Conservation (phyloP, 225 moss, liverwort and hornwort species). For the Sphagnum contortum region DNA sequence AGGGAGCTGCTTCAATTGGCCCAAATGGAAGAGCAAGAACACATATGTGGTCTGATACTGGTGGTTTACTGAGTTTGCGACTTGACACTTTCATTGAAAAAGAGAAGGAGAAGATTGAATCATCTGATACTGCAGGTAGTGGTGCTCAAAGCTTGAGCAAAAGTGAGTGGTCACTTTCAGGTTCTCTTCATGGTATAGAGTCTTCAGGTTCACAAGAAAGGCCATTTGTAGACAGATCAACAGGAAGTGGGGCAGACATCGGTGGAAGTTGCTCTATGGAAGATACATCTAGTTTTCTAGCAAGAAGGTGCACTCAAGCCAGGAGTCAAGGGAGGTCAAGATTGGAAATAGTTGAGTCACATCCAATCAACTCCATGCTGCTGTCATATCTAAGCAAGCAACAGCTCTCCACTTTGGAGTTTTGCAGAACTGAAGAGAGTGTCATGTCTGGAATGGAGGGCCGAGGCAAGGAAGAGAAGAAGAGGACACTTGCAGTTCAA, state of each 20-base stretch:
- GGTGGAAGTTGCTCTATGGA: slow-evolving; percentile 6
- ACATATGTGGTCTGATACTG: slow-evolving; percentile 11
- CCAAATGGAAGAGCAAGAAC: background rate
- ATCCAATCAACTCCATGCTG: slow-evolving; percentile 7
- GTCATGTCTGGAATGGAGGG: background rate
- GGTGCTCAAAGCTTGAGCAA: background rate
- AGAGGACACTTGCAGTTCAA: no score
- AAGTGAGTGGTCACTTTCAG: slow-evolving; percentile 1
- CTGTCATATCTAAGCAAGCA: slow-evolving; percentile 2
- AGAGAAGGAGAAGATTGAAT: slow-evolving; percentile 16
- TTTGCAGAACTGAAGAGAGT: background rate
- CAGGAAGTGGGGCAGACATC: background rate
- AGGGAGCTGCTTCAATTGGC: background rate
- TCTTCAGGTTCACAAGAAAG: slow-evolving; percentile 1
- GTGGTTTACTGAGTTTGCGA: slow-evolving; percentile 10
- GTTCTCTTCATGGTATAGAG: background rate
- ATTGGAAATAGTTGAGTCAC: slow-evolving; percentile 1
- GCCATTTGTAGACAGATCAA: slow-evolving; percentile 1
- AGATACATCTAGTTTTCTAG: background rate
- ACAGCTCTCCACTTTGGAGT: background rate
- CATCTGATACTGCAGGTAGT: slow-evolving; percentile 3
- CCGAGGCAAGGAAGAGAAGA: slow-evolving; percentile 1
- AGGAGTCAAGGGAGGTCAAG: slow-evolving; percentile 2
- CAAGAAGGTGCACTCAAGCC: background rate
- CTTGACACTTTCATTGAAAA: slow-evolving; percentile 15